Conservation (phyloP, 495 filamentous ascomycete genomes). For the Aspergillus affinis region DNA sequence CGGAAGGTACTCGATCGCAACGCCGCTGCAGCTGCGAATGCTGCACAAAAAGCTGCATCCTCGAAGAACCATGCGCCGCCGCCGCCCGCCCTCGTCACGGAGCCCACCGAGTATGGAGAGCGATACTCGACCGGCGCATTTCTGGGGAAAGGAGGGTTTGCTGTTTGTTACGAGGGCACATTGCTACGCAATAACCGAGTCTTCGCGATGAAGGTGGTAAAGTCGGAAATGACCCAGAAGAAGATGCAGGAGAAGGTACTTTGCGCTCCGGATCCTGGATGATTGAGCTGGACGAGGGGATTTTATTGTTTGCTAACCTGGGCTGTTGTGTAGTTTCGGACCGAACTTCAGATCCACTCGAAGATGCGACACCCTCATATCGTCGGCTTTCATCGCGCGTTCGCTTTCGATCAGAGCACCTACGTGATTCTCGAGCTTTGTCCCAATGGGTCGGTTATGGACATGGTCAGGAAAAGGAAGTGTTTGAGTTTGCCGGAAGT, state of each 20-base stretch:
- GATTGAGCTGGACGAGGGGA: constrained; percentile 6
- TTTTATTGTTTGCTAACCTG: background rate
- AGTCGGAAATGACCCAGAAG: constrained; percentile 79
- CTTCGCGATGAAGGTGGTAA: constrained; percentile 88
- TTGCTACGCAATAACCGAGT: constrained; percentile 61
- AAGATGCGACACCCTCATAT: constrained; percentile 95
- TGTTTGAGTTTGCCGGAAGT: constrained; percentile 89
- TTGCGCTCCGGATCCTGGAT: constrained; percentile 2
- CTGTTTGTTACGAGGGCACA: constrained; percentile 82
- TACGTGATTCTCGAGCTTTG: constrained; percentile 95
- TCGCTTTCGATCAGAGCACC: constrained; percentile 82
- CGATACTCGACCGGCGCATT: constrained; percentile 79
- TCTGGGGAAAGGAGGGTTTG: constrained; percentile 93
- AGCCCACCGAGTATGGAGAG: constrained; percentile 72
- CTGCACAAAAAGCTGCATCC: constrained; percentile 39
- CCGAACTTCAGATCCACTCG: constrained; percentile 95
- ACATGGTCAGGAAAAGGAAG: constrained; percentile 89
- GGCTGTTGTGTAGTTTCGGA: constrained; percentile 70
- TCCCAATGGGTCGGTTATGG: constrained; percentile 95
- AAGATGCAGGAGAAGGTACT: constrained; percentile 86
- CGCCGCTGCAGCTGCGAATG: constrained; percentile 47
- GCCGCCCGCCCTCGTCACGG: constrained; percentile 72
- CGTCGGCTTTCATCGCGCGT: constrained; percentile 91
- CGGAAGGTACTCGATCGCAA: constrained; percentile 56
- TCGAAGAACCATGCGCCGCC: constrained; percentile 67